Percentiles rank a stretch among this genome's conserved stretches.
These are phyloP conservation scores for Singerocomus inundabilis DNA, from an alignment of 1,284 basidiomycete genomes.

Conservation along the genomic window DNA sequence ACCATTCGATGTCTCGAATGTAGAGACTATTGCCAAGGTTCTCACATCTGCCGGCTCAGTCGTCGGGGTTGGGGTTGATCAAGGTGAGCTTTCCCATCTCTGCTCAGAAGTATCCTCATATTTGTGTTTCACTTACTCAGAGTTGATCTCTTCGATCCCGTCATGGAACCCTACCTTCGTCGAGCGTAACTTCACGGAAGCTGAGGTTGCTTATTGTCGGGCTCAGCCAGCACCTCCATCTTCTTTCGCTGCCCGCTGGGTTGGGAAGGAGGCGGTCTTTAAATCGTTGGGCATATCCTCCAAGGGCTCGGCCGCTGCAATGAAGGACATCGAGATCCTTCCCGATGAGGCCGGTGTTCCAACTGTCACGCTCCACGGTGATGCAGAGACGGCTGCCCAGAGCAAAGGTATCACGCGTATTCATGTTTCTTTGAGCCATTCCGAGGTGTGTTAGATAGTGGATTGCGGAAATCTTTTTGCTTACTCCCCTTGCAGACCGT, in stretches of 20 bases:
- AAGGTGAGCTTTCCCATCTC: slow-evolving; percentile 47
- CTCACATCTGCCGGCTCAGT: slow-evolving; percentile 47
- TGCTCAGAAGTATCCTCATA: slow-evolving; percentile 12
- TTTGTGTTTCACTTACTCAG: slow-evolving; percentile 41
- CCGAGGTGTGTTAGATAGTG: slow-evolving; percentile 57
- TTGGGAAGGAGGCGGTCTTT: slow-evolving; percentile 97
- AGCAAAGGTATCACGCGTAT: slow-evolving; percentile 75
- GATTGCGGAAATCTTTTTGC: slow-evolving; percentile 1
- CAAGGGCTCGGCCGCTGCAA: slow-evolving; percentile 87
- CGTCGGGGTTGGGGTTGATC: slow-evolving; percentile 82
- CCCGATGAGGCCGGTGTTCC: slow-evolving; percentile 71
- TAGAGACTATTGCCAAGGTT: slow-evolving; percentile 57
- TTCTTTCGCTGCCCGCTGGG: slow-evolving; percentile 96
- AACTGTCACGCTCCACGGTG: slow-evolving; percentile 77
- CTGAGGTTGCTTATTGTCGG: slow-evolving; percentile 85
- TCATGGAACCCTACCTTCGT: slow-evolving; percentile 90
- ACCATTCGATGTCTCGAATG: slow-evolving; percentile 64
- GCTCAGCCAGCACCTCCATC: slow-evolving; percentile 85
- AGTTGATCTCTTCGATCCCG: slow-evolving; percentile 91
- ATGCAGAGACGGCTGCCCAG: slow-evolving; percentile 73
- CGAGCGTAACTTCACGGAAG: slow-evolving; percentile 89
- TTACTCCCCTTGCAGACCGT: slow-evolving; percentile 51
- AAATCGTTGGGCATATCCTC: slow-evolving; percentile 93
- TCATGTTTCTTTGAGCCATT: slow-evolving; percentile 89
- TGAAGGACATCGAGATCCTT: slow-evolving; percentile 97